Percentiles rank a stretch among this genome's conserved stretches.
These are phyloP conservation scores for Pistacia vera DNA, from an alignment of 345 rosid species.

Conservation along the genomic window DNA sequence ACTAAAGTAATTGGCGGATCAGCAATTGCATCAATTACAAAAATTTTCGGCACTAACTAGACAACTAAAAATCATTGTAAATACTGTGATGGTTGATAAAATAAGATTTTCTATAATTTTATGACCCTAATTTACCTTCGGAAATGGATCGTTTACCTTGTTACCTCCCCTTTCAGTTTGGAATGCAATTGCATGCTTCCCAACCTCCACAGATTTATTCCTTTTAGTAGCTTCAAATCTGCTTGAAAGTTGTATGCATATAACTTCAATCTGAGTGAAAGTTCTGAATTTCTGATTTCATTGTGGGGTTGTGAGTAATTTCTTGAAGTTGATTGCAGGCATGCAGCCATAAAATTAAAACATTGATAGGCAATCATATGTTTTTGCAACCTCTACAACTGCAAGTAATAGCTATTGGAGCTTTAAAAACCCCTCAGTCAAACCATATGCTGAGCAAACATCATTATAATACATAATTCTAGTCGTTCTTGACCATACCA, in stretches of 20 bases:
- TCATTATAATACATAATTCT: background rate
- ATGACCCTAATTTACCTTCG: background rate
- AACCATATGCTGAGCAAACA: background rate
- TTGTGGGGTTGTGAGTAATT: background rate
- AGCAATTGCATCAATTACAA: background rate
- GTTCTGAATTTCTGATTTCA: background rate
- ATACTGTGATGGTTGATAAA: background rate
- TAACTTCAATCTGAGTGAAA: background rate
- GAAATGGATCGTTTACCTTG: no score
- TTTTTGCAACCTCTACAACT: background rate
- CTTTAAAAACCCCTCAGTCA: background rate
- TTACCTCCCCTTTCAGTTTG: background rate
- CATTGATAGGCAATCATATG: background rate
- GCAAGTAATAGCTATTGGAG: background rate
- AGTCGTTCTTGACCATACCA: background rate
- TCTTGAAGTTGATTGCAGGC: background rate
- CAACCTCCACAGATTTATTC: background rate
- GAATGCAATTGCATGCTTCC: background rate
- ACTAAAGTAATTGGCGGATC: background rate
- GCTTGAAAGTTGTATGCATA: background rate
- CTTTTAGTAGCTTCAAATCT: background rate
- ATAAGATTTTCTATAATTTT: background rate
- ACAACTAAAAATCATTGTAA: background rate
- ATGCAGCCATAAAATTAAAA: background rate
- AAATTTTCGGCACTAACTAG: background rate